phyloP scores from a whole-genome alignment of 2,329 filamentous ascomycete species.

The Myotisia sp. region DNA sequence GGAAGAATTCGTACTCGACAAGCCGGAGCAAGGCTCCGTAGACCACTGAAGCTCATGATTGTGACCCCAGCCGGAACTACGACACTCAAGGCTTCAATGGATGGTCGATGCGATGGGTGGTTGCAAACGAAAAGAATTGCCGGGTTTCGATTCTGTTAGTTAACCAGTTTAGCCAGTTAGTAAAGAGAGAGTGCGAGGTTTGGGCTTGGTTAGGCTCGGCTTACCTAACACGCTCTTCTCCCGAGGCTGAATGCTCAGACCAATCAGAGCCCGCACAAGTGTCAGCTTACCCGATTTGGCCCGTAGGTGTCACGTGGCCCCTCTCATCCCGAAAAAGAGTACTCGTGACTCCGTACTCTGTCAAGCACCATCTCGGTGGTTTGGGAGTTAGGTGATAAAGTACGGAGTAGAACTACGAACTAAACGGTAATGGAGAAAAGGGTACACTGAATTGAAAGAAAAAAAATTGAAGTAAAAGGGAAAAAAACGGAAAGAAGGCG shows the following conservation, averaged over 20 bases:
- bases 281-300: slow-evolving; percentile 25
- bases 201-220: slow-evolving; percentile 9
- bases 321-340: not conserved
- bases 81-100: slow-evolving; percentile 8
- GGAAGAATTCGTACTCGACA: slow-evolving; percentile 30
- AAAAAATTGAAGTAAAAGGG: no score
- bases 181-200: slow-evolving; percentile 5
- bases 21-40: slow-evolving; percentile 37
- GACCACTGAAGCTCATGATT: slow-evolving; percentile 37
- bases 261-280: slow-evolving; percentile 22
- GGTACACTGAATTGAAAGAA: no score
- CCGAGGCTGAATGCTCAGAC: slow-evolving; percentile 24
- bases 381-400: no score
- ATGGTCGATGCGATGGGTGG: slow-evolving; percentile 7
- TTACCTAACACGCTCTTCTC: slow-evolving; percentile 24
- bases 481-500: slow-evolving; percentile 1
- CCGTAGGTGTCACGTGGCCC: slow-evolving; percentile 11
- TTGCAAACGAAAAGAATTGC: slow-evolving; percentile 1
- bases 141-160: not conserved
- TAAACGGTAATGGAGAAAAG: no score
- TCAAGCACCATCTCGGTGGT: no score
- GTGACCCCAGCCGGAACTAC: slow-evolving; percentile 13
- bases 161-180: not conserved
- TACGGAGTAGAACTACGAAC: not conserved
- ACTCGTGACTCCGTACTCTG: not conserved